Evolutionary conservation across 495 filamentous ascomycete genomes (phyloP).

Genomic region (Talaromyces proteolyticus): DNA sequence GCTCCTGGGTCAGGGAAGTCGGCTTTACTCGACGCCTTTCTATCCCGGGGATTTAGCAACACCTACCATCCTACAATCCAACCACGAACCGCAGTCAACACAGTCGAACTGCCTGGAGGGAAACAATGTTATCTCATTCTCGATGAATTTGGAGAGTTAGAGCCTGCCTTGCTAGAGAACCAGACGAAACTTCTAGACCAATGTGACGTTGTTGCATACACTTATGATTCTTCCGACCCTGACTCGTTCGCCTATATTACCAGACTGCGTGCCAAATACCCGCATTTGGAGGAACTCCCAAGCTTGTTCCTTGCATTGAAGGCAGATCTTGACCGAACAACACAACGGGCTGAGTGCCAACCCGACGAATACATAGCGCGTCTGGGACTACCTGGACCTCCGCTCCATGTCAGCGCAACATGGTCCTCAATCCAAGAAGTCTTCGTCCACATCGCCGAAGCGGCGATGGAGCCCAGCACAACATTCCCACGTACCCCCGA

Average conservation of each 20-base stretch:
- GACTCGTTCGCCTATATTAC: slow-evolving; percentile 92
- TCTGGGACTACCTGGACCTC: slow-evolving; percentile 68
- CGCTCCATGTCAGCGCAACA: slow-evolving; percentile 87
- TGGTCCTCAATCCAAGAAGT: slow-evolving; percentile 89
- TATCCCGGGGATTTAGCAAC: slow-evolving; percentile 77
- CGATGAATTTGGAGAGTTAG: slow-evolving; percentile 91
- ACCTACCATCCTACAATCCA: slow-evolving; percentile 95
- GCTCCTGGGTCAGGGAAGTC: slow-evolving; percentile 80
- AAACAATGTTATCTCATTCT: slow-evolving; percentile 97
- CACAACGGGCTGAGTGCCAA: slow-evolving; percentile 83
- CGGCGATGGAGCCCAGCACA: slow-evolving; percentile 79
- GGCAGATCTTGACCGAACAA: slow-evolving; percentile 90
- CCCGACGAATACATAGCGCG: slow-evolving; percentile 85
- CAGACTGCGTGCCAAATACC: slow-evolving; percentile 68
- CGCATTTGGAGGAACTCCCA: slow-evolving; percentile 79
- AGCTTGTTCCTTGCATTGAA: slow-evolving; percentile 89
- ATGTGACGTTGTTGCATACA: slow-evolving; percentile 90
- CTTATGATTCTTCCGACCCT: slow-evolving; percentile 93
- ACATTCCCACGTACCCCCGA: slow-evolving; percentile 84
- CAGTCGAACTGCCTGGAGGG: slow-evolving; percentile 89
- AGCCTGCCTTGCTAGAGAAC: slow-evolving; percentile 91
- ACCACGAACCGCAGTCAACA: slow-evolving; percentile 88
- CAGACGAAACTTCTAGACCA: slow-evolving; percentile 82
- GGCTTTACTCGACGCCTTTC: slow-evolving; percentile 81
- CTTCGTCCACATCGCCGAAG: slow-evolving; percentile 85